Conservation (phyloP, 2,329 filamentous ascomycete genomes). For the Fusarium chuoi region DNA sequence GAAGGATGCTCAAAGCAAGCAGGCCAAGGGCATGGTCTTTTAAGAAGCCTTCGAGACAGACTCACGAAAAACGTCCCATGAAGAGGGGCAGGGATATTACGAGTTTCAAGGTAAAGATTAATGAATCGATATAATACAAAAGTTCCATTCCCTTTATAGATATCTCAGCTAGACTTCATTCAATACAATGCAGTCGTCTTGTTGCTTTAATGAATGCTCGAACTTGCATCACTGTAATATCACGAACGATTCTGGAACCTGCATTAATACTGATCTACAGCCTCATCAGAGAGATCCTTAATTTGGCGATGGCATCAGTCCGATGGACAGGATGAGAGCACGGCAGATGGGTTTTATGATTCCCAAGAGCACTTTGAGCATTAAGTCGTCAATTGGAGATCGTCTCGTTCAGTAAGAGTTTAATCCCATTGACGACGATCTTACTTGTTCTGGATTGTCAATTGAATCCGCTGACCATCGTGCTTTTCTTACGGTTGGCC, state of each 20-base stretch:
- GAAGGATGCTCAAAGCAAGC: slow-evolving; percentile 37
- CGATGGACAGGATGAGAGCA: neutral
- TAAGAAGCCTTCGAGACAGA: neutral
- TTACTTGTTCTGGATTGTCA: neutral
- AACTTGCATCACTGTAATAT: too few species aligned
- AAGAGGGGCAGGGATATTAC: neutral
- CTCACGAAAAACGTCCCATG: neutral
- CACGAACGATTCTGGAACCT: neutral
- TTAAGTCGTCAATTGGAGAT: neutral
- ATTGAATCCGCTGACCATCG: neutral
- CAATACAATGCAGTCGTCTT: neutral
- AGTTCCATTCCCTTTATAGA: slow-evolving; percentile 12
- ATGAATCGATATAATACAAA: slow-evolving; percentile 14
- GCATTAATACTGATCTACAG: neutral
- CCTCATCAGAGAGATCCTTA: neutral
- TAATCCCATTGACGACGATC: neutral
- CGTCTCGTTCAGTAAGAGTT: neutral
- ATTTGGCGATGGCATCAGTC: neutral
- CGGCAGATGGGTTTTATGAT: neutral
- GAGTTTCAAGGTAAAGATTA: neutral
- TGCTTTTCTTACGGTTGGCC: neutral
- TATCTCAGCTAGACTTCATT: neutral
- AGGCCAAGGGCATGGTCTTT: slow-evolving; percentile 49
- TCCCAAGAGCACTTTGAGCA: neutral
- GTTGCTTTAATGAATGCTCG: neutral